These are phyloP conservation scores for Parascedosporium putredinis DNA, from an alignment of 2,329 filamentous ascomycete species.

Conservation along the genomic window DNA sequence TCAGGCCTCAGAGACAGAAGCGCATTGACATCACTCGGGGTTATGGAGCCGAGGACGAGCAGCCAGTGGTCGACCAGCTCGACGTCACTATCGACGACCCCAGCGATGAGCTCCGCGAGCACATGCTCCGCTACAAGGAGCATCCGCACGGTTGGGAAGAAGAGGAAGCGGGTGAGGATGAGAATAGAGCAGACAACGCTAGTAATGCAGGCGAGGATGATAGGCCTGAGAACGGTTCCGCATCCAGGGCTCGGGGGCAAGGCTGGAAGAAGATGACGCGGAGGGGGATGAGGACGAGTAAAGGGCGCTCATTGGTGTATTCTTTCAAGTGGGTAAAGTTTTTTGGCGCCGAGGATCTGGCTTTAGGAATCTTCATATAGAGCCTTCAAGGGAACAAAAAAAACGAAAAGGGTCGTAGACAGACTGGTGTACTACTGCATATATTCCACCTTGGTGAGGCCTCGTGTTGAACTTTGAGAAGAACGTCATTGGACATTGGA, in stretches of 20 bases:
- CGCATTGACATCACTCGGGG: slow-evolving; percentile 47
- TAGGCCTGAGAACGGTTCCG: not conserved
- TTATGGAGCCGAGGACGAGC: slow-evolving; percentile 33
- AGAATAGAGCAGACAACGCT: slow-evolving; percentile 16
- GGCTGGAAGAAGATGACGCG: slow-evolving; percentile 17
- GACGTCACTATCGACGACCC: slow-evolving; percentile 46
- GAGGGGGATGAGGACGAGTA: slow-evolving; percentile 20
- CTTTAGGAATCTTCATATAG: not conserved
- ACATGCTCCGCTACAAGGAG: slow-evolving; percentile 41
- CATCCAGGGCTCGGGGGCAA: not conserved
- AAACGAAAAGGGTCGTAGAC: not conserved
- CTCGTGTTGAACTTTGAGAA: not conserved
- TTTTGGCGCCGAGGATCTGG: not conserved
- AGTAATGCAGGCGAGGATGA: slow-evolving; percentile 13
- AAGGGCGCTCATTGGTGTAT: too few species aligned
- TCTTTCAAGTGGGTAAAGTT: too few species aligned
- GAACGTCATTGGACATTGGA: too few species aligned
- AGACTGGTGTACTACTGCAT: not conserved
- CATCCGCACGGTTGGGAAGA: slow-evolving; percentile 40
- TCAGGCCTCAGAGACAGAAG: slow-evolving; percentile 53
- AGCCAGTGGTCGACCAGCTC: slow-evolving; percentile 44
- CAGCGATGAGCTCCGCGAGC: slow-evolving; percentile 38
- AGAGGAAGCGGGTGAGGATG: slow-evolving; percentile 25
- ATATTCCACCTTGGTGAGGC: not conserved
- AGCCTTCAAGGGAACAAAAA: not conserved